Conservation (phyloP, 768 basidiomycete genomes). For the Lactarius quietus region DNA sequence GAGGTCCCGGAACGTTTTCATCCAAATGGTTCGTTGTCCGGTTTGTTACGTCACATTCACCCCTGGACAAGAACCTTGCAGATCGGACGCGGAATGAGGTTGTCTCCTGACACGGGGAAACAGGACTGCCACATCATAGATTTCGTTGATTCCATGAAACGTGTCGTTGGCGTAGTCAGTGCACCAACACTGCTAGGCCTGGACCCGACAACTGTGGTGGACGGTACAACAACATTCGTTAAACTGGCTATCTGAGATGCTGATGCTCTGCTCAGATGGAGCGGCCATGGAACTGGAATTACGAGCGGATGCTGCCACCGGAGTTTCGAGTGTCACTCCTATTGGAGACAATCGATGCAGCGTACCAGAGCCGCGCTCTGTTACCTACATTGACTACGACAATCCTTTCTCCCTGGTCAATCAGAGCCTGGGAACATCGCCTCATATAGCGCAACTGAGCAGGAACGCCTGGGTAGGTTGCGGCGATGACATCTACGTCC, state of each 20-base stretch:
- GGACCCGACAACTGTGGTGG: slow-evolving; percentile 63
- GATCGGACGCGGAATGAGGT: slow-evolving; percentile 91
- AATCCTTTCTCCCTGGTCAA: slow-evolving; percentile 62
- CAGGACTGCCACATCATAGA: slow-evolving; percentile 85
- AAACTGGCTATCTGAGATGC: slow-evolving; percentile 4
- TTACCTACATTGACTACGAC: slow-evolving; percentile 75
- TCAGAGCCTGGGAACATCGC: slow-evolving; percentile 43
- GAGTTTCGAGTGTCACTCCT: slow-evolving; percentile 24
- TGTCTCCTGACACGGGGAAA: slow-evolving; percentile 79
- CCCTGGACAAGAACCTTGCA: slow-evolving; percentile 31
- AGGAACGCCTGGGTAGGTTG: slow-evolving; percentile 76
- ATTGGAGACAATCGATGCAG: slow-evolving; percentile 19
- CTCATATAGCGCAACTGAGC: slow-evolving; percentile 54
- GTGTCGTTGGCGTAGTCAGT: slow-evolving; percentile 69
- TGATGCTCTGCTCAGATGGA: slow-evolving; percentile 41
- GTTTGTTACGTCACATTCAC: neutral
- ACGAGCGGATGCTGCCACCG: slow-evolving; percentile 32
- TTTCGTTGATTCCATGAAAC: slow-evolving; percentile 73
- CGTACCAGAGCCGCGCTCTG: slow-evolving; percentile 53
- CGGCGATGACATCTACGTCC: slow-evolving; percentile 63
- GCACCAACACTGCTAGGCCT: slow-evolving; percentile 84
- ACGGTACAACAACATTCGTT: slow-evolving; percentile 42
- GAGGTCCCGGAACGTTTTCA: slow-evolving; percentile 80
- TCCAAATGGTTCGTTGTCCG: slow-evolving; percentile 74
- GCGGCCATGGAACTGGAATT: slow-evolving; percentile 47